Evolutionary conservation across 1,284 basidiomycete species (phyloP), one percentile per base, ranked within the genome.

Genomic region (Ustilago hordei): DNA sequence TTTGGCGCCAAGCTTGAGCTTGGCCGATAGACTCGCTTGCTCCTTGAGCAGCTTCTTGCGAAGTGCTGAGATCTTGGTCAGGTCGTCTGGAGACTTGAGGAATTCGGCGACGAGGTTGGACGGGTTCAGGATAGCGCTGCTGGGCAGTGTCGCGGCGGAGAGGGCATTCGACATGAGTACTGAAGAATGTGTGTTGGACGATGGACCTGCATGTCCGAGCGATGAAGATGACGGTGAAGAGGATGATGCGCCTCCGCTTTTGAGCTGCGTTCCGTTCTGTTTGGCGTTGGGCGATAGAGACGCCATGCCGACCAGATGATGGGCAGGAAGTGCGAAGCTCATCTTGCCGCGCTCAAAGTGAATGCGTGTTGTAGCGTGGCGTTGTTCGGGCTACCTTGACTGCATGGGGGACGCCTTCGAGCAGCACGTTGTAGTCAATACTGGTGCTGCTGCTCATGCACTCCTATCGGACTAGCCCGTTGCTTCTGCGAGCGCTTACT

Each of bases 11-110:
- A 90, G 92, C 83, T 95, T 93, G 54, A 99, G 91, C 82, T 96
- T 91, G 5, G 93, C 92, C 83, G 97, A 94, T 74, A 99, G 93
- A n/a, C 94, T 93, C 0, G 94, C 91, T 87, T 97, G 96, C 88
- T 99, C 96, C 87, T 96, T 97, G 87, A 95, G 92, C 34, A 98
- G 90, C 86, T 97, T 97, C 89, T 95, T 96, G 71, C 94, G 91
- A 82, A 95, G 94, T 1, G 93, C 91, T 3, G 91, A 89, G 55
- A 98, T 91, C 87, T 98, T 98, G 82, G 91, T 89, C 55, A 98
- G 91, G 87, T 98, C 96, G 86, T 98, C 95, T 1, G 95, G 95
- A 34, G 93, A 85, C 66, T 86, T 84, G 41, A 84, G 71, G 48
- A 80, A 71, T 50, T 84, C 81, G 23, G 83, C 83, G 3, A 84